Evolutionary conservation across 345 rosid genomes (phyloP).

Genomic region (Eucalyptus urophylla): DNA sequence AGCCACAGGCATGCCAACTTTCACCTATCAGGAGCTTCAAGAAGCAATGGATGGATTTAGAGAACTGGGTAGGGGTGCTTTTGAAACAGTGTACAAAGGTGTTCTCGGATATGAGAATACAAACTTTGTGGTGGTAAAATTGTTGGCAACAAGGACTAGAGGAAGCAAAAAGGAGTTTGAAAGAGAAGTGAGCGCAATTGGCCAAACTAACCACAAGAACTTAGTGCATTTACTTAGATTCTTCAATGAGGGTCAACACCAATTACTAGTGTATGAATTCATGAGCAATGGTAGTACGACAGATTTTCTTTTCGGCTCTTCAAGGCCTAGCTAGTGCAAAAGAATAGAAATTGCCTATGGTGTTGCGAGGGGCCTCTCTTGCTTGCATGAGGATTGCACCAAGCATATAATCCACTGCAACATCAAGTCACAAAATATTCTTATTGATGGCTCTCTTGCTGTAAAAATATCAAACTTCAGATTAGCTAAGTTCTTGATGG

Average conservation of each 20-base stretch:
- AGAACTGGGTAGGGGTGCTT: conserved; percentile 4
- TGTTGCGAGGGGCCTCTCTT: too few species aligned
- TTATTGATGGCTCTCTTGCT: too few species aligned
- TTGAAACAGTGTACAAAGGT: conserved; percentile 5
- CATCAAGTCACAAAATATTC: too few species aligned
- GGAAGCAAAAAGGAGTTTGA: conserved; percentile 9
- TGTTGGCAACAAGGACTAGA: neutral
- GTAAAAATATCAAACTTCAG: too few species aligned
- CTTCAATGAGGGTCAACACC: conserved; percentile 1
- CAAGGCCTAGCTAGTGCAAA: too few species aligned
- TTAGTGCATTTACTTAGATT: conserved; percentile 11
- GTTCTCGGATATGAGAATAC: neutral
- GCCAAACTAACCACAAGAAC: conserved; percentile 18
- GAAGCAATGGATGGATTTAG: neutral
- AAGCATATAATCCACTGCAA: too few species aligned
- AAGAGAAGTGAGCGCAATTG: conserved; percentile 4
- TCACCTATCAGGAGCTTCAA: neutral
- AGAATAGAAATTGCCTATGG: too few species aligned
- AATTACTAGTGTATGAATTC: conserved; percentile 12
- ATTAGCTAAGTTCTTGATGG: too few species aligned
- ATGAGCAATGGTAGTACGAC: conserved; percentile 5
- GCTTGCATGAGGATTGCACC: too few species aligned
- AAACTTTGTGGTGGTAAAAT: conserved; percentile 1
- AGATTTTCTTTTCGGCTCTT: neutral
- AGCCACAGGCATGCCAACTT: neutral